A percentile compares a stretch with the other conserved stretches of the same genome.
These are phyloP conservation scores for Silene noctiflora DNA, from an alignment of 179 eudicot species.

Conservation along the genomic window DNA sequence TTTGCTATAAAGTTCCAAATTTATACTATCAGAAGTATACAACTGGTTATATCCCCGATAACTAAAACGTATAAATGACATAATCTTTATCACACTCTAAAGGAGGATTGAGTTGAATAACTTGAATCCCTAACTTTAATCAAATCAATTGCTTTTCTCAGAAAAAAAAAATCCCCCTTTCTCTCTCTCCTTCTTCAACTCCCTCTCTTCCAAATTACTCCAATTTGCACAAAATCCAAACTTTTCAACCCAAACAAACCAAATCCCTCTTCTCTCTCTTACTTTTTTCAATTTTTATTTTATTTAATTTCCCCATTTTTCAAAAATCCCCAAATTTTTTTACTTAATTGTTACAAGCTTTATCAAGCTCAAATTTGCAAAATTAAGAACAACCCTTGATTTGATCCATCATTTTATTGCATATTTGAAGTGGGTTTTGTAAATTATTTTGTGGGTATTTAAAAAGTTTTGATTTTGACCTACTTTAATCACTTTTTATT, in stretches of 20 bases:
- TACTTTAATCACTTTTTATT: neutral
- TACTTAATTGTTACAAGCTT: neutral
- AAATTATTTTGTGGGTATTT: neutral
- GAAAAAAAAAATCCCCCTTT: neutral
- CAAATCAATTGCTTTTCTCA: neutral
- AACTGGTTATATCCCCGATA: too few relatives aligned
- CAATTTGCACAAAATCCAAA: neutral
- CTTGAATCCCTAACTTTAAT: neutral
- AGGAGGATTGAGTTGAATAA: neutral
- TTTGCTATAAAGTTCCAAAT: too few relatives aligned
- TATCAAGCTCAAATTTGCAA: conserved; percentile 13
- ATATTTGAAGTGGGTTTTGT: conserved; percentile 22
- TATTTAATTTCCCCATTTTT: neutral
- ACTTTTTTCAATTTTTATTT: neutral
- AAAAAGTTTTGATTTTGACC: conserved; percentile 20
- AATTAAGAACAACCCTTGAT: conserved; percentile 11
- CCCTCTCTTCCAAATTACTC: neutral
- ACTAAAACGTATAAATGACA: neutral
- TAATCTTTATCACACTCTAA: neutral
- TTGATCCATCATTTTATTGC: neutral
- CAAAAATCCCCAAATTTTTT: neutral
- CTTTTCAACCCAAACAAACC: neutral
- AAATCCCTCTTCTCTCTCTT: neutral
- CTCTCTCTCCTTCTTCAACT: neutral
- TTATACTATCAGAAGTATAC: too few relatives aligned